Evolutionary conservation across 2,329 filamentous ascomycete genomes (phyloP).

Genomic region (Claviceps sorghi): DNA sequence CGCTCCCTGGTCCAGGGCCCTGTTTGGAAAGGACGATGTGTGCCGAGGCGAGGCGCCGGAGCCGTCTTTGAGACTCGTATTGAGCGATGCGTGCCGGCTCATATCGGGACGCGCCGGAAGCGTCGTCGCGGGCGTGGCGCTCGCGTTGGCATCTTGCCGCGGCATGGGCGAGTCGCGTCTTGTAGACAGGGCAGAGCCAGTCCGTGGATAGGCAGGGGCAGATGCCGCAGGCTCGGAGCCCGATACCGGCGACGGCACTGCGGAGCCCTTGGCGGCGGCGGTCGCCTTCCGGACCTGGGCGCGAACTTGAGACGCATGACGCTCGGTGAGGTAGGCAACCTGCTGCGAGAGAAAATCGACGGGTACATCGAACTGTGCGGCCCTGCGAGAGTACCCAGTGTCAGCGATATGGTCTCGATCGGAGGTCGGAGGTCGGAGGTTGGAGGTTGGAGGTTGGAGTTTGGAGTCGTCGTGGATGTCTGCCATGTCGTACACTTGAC

Average conservation of each 20-base stretch:
- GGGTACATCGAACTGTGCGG: conserved; percentile 66
- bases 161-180: conserved; percentile 42
- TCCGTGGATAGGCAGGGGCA: conserved; percentile 24
- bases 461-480: not conserved
- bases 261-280: conserved; percentile 39
- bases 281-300: conserved; percentile 74
- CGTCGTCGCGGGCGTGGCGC: conserved; percentile 29
- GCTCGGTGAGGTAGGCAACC: conserved; percentile 84
- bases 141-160: conserved; percentile 29
- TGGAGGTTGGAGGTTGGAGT: not conserved
- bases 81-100: conserved; percentile 34
- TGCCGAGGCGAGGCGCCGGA: conserved; percentile 15
- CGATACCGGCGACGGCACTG: conserved; percentile 42
- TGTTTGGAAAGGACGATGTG: conserved; percentile 9
- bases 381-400: conserved; percentile 32
- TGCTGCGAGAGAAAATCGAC: conserved; percentile 84
- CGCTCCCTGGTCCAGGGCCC: conserved; percentile 14
- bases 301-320: conserved; percentile 76
- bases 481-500: conserved; percentile 44
- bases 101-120: conserved; percentile 28
- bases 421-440: too few species aligned
- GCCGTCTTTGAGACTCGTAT: conserved; percentile 26
- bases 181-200: conserved; percentile 40
- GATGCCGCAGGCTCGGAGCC: conserved; percentile 28
- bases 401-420: conserved; percentile 6